Evolutionary conservation across 2,329 filamentous ascomycete species (phyloP), one percentile per base, ranked within the genome.

Genomic region (Rhynchosporium graminicola): DNA sequence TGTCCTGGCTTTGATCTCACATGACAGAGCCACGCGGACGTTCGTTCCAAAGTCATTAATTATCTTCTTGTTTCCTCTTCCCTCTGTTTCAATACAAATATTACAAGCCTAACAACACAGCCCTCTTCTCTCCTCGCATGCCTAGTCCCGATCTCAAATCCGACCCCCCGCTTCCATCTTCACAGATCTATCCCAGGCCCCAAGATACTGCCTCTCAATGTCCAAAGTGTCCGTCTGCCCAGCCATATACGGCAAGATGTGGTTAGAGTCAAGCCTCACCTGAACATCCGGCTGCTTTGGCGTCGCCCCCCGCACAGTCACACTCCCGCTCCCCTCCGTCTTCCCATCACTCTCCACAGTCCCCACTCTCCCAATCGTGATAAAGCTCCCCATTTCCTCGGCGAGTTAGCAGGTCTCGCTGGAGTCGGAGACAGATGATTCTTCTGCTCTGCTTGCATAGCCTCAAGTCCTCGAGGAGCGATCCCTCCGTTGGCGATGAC

Each of bases 361-460:
- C 7, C 48, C 48, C 4, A 52, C 48, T 10, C 48, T 5, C 6
- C 48, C 48, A 52, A 52, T 52, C 4, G 48, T 52, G 26, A 52
- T 52, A n/a, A 52, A 52, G 20, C 48, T 52, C 31, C 48, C 48
- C 48, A 52, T 38, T 52, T 52, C 31, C 10, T 52, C 29, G 33
- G 48, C 31, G 48, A 52, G 31, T 15, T 31, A 2, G 48, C 48
- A 38, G 48, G 48, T 38, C 38, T 52, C 15, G 31, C 15, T 6
- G 48, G 48, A 1, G 48, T 26, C 26, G 48, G 48, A 20, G 48
- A 52, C 6, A 52, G 31, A 52, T 52, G 33, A 4, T 36, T 36
- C n/a, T 52, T 52, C 48, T 52, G 48, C 48, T 52, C 48, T 5
- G 48, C 48, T 52, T 52, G 48, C 48, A 52, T 52, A 31, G 48